phyloP scores from a whole-genome alignment of 148 eudicot genomes.

The Dianthus caryophyllus region DNA sequence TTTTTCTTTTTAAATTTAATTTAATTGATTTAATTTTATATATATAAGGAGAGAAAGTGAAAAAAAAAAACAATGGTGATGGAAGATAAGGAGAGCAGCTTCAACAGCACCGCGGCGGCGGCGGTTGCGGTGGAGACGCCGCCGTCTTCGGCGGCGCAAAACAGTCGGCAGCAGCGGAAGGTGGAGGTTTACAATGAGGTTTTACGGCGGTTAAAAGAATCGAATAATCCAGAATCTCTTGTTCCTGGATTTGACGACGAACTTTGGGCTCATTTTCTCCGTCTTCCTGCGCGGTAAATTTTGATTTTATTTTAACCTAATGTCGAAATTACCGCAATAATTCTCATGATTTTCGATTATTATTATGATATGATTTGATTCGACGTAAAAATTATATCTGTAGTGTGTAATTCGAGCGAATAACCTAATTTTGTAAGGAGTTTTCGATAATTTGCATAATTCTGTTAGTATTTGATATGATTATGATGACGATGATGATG shows the following conservation, averaged over 20 bases:
- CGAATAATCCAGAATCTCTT: slow-evolving; percentile 43
- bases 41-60: not conserved
- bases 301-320: no score
- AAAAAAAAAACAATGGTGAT: slow-evolving; percentile 49
- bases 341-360: no score
- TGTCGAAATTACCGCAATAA: no score
- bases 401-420: no score
- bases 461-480: not conserved
- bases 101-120: slow-evolving; percentile 55
- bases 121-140: slow-evolving; percentile 43
- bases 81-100: slow-evolving; percentile 77
- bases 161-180: slow-evolving; percentile 48
- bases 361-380: no score
- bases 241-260: slow-evolving; percentile 62
- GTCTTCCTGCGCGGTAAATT: slow-evolving; percentile 72
- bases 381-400: no score
- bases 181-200: slow-evolving; percentile 86
- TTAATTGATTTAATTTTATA: no score
- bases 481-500: not conserved
- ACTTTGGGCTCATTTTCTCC: slow-evolving; percentile 89
- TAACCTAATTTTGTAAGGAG: no score
- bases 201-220: slow-evolving; percentile 67
- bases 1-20: no score
- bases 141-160: slow-evolving; percentile 26
- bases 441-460: no score